phyloP scores from a whole-genome alignment of 306 rosid species.

The Begonia peltatifolia region DNA sequence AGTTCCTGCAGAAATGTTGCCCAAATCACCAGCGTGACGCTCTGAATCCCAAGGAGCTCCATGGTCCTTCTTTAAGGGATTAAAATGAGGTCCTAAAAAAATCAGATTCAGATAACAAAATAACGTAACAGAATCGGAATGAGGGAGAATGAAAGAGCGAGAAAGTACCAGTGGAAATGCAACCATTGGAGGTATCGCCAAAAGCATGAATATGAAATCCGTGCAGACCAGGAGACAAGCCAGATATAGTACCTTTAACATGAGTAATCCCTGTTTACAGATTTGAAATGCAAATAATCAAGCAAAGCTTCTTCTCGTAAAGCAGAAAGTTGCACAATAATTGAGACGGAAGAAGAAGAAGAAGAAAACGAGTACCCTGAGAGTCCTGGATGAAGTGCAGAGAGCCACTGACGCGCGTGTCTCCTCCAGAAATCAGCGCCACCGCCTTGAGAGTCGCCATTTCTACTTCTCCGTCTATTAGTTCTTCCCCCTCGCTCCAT shows the following conservation, averaged over 20 bases:
- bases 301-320: not conserved
- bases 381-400: slow-evolving; percentile 12
- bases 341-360: not conserved
- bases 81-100: slow-evolving; percentile 12
- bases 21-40: slow-evolving; percentile 16
- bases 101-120: not conserved
- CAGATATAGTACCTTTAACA: slow-evolving; percentile 5
- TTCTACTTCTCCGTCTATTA: not conserved
- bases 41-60: slow-evolving; percentile 11
- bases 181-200: slow-evolving; percentile 15
- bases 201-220: slow-evolving; percentile 14
- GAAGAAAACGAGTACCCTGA: slow-evolving; percentile 2
- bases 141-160: not conserved
- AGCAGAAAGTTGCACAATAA: not conserved
- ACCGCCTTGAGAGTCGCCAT: slow-evolving; percentile 9
- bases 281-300: slow-evolving; percentile 4
- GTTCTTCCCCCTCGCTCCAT: too few relatives aligned
- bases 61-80: slow-evolving; percentile 11
- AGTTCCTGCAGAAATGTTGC: slow-evolving; percentile 7
- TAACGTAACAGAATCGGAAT: not conserved
- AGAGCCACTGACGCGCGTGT: slow-evolving; percentile 6
- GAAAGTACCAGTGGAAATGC: slow-evolving; percentile 13
- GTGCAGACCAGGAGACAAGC: slow-evolving; percentile 11
- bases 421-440: slow-evolving; percentile 8
- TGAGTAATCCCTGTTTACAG: slow-evolving; percentile 7